phyloP scores from a whole-genome alignment of 2,329 filamentous ascomycete species.

The Venturia asperata region DNA sequence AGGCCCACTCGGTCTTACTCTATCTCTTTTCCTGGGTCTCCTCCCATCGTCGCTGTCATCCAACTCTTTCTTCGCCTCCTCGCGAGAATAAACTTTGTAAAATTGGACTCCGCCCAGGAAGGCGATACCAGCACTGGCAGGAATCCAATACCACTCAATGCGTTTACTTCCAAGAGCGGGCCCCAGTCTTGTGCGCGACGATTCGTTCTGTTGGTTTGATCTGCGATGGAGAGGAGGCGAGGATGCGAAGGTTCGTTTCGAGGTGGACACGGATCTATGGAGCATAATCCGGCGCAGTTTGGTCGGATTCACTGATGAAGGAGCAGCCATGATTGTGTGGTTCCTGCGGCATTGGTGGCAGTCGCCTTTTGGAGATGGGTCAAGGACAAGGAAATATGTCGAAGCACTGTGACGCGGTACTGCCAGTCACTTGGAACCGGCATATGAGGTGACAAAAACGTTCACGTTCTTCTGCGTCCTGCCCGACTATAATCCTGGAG shows the following conservation, averaged over 20 bases:
- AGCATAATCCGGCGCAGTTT: background rate
- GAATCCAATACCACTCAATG: constrained; percentile 85
- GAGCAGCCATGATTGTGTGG: constrained; percentile 3
- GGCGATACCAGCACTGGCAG: constrained; percentile 74
- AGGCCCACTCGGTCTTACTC: constrained; percentile 74
- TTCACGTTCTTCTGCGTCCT: no score
- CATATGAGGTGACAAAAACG: no score
- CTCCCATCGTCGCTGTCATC: constrained; percentile 34
- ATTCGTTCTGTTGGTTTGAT: constrained; percentile 40
- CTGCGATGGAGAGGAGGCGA: constrained; percentile 23
- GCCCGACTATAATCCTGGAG: no score
- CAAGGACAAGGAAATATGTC: background rate
- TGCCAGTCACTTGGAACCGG: no score
- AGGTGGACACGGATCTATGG: background rate
- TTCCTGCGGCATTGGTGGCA: background rate
- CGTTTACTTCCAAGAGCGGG: constrained; percentile 56
- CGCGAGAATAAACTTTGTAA: constrained; percentile 60
- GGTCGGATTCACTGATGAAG: background rate
- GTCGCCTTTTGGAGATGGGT: background rate
- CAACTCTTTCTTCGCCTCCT: constrained; percentile 37
- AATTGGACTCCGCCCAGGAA: constrained; percentile 79
- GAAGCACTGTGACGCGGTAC: background rate
- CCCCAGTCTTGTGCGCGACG: constrained; percentile 51
- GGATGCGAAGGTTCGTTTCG: constrained; percentile 3
- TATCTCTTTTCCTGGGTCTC: constrained; percentile 41